These are phyloP conservation scores for Pythium rishiriense DNA, from an alignment of 352 stramenopile genomes.

Conservation along the genomic window DNA sequence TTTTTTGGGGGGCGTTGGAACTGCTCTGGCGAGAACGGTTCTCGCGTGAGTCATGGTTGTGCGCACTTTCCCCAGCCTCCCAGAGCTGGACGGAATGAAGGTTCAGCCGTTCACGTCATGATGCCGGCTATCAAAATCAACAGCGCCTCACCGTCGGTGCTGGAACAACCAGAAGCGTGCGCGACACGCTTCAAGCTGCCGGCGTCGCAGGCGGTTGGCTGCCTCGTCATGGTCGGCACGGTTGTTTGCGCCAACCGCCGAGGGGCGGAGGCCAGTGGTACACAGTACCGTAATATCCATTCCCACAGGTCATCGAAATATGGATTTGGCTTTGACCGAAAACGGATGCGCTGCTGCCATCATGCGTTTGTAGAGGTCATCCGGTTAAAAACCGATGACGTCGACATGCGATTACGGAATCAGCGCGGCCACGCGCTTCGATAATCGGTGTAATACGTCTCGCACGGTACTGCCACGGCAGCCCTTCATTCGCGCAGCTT, in stretches of 20 bases:
- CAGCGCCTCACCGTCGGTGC: no score
- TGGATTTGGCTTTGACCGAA: neutral
- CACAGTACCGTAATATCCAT: constrained; percentile 2
- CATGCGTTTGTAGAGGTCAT: constrained; percentile 12
- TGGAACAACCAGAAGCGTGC: constrained; percentile 11
- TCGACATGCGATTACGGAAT: constrained; percentile 15
- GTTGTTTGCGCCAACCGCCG: constrained; percentile 17
- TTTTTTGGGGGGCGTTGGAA: no score
- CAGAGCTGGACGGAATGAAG: neutral
- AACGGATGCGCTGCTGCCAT: neutral
- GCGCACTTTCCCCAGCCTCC: no score
- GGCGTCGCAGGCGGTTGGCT: constrained; percentile 1
- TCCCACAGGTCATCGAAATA: constrained; percentile 1
- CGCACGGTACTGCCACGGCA: neutral
- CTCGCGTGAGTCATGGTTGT: no score
- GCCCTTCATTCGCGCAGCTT: constrained; percentile 3
- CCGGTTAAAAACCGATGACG: constrained; percentile 8
- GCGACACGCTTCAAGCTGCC: constrained; percentile 22
- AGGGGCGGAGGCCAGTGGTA: neutral
- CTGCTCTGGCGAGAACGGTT: no score
- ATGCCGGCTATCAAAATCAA: no score
- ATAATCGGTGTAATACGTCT: constrained; percentile 8
- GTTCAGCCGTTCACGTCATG: neutral
- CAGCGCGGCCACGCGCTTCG: neutral
- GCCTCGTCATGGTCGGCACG: neutral